Conservation (phyloP, 2,329 filamentous ascomycete species). For the Epichloe scottii region DNA sequence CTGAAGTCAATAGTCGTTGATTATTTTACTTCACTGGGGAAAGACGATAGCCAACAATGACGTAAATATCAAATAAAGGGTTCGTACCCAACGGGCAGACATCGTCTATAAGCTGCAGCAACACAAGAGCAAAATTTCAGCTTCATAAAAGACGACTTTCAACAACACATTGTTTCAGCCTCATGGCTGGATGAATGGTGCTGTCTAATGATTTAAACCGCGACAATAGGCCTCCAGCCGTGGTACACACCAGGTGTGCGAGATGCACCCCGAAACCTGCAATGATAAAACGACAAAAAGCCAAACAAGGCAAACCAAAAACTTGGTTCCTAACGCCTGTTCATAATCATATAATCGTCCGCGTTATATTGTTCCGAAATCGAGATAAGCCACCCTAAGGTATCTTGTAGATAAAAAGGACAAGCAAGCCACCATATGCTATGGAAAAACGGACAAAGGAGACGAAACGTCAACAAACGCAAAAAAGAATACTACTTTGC, state of each 20-base stretch:
- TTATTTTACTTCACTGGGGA: too few species aligned
- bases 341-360: constrained; percentile 15
- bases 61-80: too few species aligned
- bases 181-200: not conserved
- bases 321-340: constrained; percentile 12
- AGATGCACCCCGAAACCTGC: constrained; percentile 5
- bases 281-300: constrained; percentile 1
- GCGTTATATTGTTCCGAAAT: constrained; percentile 11
- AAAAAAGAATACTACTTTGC: not conserved
- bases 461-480: not conserved
- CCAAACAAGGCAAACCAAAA: constrained; percentile 5
- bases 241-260: constrained; percentile 3
- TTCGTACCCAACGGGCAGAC: too few species aligned
- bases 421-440: not conserved
- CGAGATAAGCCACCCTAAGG: constrained; percentile 14
- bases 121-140: too few species aligned
- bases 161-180: not conserved
- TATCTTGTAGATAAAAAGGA: constrained; percentile 16
- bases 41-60: too few species aligned
- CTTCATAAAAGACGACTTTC: not conserved
- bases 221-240: not conserved
- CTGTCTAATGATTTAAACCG: constrained; percentile 1
- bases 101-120: too few species aligned
- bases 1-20: too few species aligned
- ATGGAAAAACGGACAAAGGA: not conserved